Evolutionary conservation across 2,329 filamentous ascomycete species (phyloP).

Genomic region (Raffaelea albimanens): DNA sequence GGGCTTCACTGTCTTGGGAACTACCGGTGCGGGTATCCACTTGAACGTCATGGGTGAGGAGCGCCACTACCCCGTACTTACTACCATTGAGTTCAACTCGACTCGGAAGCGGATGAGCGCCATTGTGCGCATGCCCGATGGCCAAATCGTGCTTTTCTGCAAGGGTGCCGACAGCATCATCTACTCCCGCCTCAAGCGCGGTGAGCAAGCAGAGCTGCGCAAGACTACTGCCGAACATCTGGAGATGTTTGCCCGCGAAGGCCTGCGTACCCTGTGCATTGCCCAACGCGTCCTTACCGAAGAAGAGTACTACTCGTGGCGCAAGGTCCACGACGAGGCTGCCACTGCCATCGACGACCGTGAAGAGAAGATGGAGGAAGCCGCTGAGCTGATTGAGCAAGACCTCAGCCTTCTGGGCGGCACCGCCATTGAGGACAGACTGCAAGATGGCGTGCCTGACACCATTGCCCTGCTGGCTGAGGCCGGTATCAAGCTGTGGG

Average conservation of each 20-base stretch:
- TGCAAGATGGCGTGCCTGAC: constrained; percentile 95
- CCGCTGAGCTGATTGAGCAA: constrained; percentile 84
- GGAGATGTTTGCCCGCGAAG: constrained; percentile 94
- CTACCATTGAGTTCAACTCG: constrained; percentile 96
- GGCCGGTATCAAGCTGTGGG: constrained; percentile 97
- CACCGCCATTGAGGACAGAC: constrained; percentile 91
- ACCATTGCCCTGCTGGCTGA: constrained; percentile 84
- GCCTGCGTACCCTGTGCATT: constrained; percentile 88
- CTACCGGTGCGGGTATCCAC: constrained; percentile 69
- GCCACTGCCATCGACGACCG: constrained; percentile 75
- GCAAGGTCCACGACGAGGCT: constrained; percentile 76
- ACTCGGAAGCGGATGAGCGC: constrained; percentile 96
- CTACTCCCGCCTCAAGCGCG: constrained; percentile 77
- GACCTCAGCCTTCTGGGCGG: constrained; percentile 82
- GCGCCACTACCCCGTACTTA: constrained; percentile 75
- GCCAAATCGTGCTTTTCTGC: constrained; percentile 83
- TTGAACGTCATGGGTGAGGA: constrained; percentile 84
- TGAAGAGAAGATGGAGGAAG: constrained; percentile 85
- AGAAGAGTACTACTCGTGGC: constrained; percentile 77
- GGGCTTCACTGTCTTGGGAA: constrained; percentile 85
- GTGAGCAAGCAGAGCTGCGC: constrained; percentile 78
- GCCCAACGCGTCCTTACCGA: constrained; percentile 74
- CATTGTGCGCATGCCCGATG: constrained; percentile 89
- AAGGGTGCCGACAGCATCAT: constrained; percentile 98
- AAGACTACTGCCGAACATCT: constrained; percentile 82